Conservation (phyloP, 257 asterid genomes). For the Salvia miltiorrhiza region DNA sequence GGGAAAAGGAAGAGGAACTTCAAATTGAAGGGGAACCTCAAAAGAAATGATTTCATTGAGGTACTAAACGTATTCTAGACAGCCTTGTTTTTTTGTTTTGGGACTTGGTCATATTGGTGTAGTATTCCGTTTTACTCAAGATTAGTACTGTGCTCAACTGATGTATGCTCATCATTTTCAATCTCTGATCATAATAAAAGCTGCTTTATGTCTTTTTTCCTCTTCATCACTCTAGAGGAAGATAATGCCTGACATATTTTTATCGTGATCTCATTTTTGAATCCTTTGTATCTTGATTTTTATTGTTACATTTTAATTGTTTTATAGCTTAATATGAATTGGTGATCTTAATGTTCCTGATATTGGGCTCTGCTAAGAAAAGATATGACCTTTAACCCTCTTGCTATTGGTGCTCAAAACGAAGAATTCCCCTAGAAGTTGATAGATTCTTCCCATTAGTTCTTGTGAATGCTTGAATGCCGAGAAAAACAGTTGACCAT, state of each 20-base stretch:
- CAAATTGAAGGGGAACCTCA: constrained; percentile 24
- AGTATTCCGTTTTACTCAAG: not conserved
- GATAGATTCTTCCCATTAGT: not conserved
- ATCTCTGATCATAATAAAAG: not conserved
- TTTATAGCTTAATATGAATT: too few relatives aligned
- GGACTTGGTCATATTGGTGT: not conserved
- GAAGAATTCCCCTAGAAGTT: not conserved
- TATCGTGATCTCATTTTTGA: not conserved
- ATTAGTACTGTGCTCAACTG: not conserved
- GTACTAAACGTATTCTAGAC: not conserved
- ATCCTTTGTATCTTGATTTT: not conserved
- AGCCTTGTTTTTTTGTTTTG: not conserved
- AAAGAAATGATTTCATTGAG: constrained; percentile 26
- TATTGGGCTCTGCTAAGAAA: not conserved
- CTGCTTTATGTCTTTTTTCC: not conserved
- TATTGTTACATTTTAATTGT: not conserved
- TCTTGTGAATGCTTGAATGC: not conserved
- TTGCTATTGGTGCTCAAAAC: not conserved
- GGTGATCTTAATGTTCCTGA: not conserved
- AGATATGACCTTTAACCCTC: not conserved
- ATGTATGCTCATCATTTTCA: not conserved
- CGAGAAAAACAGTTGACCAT: too few relatives aligned
- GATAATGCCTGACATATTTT: not conserved
- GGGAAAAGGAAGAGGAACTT: constrained; percentile 45
- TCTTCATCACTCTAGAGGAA: not conserved